phyloP scores from a whole-genome alignment of 1,284 basidiomycete genomes.

The Sphaerobolus stellatus region DNA sequence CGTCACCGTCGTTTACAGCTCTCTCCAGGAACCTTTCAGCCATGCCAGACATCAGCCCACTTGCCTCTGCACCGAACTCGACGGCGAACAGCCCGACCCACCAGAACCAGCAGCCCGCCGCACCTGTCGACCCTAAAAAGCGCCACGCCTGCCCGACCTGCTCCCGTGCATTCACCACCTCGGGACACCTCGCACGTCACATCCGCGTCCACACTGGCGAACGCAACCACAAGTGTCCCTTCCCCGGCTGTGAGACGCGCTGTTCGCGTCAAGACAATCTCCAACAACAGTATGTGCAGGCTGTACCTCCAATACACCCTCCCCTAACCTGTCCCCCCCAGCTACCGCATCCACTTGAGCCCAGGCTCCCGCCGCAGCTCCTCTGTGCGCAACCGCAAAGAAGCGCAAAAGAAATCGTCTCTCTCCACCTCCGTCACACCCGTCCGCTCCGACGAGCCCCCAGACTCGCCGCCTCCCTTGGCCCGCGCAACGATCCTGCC shows the following conservation, averaged over 20 bases:
- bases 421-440: conserved; percentile 33
- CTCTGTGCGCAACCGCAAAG: conserved; percentile 14
- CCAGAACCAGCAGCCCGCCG: conserved; percentile 3
- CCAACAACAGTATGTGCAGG: conserved; percentile 71
- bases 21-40: background rate
- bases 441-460: conserved; percentile 40
- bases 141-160: conserved; percentile 64
- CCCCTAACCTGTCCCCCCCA: background rate
- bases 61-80: background rate
- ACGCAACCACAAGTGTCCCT: conserved; percentile 77
- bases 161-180: conserved; percentile 76
- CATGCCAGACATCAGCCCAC: background rate
- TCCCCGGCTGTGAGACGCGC: conserved; percentile 78
- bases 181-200: conserved; percentile 80
- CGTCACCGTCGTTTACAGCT: background rate
- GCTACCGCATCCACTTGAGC: conserved; percentile 20
- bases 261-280: conserved; percentile 81
- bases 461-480: conserved; percentile 48
- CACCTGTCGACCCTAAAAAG: conserved; percentile 26
- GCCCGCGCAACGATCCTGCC: conserved; percentile 26
- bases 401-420: conserved; percentile 33
- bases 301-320: conserved; percentile 5
- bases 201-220: conserved; percentile 81
- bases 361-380: conserved; percentile 17
- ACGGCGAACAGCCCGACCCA: background rate